Percentiles rank a stretch among this genome's conserved stretches.
These are phyloP conservation scores for Aphanomyces stellatus DNA, from an alignment of 352 stramenopile species.

Conservation along the genomic window DNA sequence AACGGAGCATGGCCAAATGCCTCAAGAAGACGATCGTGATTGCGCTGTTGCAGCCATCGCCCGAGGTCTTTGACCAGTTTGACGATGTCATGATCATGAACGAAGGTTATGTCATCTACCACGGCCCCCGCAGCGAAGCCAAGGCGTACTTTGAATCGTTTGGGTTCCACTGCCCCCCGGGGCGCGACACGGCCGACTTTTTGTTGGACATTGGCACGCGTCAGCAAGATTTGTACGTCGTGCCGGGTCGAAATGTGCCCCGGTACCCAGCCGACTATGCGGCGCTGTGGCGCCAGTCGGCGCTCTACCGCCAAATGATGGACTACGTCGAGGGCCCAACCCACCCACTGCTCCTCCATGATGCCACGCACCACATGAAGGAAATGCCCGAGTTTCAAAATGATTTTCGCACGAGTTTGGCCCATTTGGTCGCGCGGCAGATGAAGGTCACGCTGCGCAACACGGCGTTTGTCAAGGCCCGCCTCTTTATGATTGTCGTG, in stretches of 20 bases:
- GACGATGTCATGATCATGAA: slow-evolving; percentile 88
- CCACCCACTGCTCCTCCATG: slow-evolving; percentile 21
- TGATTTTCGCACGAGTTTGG: slow-evolving; percentile 18
- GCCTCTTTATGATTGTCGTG: slow-evolving; percentile 28
- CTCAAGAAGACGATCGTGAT: slow-evolving; percentile 52
- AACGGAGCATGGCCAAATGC: slow-evolving; percentile 29
- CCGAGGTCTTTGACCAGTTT: slow-evolving; percentile 89
- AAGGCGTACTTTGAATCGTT: slow-evolving; percentile 73
- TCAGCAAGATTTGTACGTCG: slow-evolving; percentile 33
- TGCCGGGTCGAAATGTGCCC: not conserved
- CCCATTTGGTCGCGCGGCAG: slow-evolving; percentile 29
- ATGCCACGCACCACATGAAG: slow-evolving; percentile 26
- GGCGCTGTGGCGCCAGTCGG: slow-evolving; percentile 29
- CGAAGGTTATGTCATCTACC: slow-evolving; percentile 83
- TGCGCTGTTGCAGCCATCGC: slow-evolving; percentile 78
- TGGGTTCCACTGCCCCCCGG: slow-evolving; percentile 42
- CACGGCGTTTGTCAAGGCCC: slow-evolving; percentile 28
- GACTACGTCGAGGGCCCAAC: slow-evolving; percentile 23
- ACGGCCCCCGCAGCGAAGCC: slow-evolving; percentile 46
- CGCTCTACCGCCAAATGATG: slow-evolving; percentile 32
- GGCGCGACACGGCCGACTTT: slow-evolving; percentile 37
- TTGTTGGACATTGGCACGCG: slow-evolving; percentile 37
- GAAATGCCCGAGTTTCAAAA: slow-evolving; percentile 35
- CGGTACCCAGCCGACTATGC: slow-evolving; percentile 38
- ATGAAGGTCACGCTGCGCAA: slow-evolving; percentile 31